Base-by-base conservation (phyloP, 129 eudicot species). In the Tagetes patula region DNA sequence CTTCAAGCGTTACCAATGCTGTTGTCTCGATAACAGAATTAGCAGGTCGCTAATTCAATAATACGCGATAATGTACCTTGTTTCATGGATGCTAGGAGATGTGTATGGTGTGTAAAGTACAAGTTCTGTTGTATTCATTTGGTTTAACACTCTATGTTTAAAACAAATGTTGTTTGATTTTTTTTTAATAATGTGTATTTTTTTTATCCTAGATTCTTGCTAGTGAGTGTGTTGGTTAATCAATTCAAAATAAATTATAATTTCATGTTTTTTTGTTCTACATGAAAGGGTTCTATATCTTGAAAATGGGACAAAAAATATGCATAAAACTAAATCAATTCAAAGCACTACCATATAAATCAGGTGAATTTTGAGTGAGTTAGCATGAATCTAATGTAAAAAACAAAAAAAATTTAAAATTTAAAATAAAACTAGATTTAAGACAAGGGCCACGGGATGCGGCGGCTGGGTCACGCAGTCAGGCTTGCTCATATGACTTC, bases 1-100 rank as follows among this genome's bases (percentile, higher is more conserved):
- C 54, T 73, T 43, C 65, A 20, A 64, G 70, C 30, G 58, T 38
- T 30, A 79, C 73, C 60, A 73, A 66, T 41, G 78, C 78, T 33
- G 74, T 43, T 47, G 79, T 69, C 5, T 72, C 83, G 8, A 59
- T 79, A 67, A 79, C 79, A 4, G 83, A 79, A 36, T 79, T 79
- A 40, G 73, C 67, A 13, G 83, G 78, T 30, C 82, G 82, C 13
- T 79, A 79, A 47, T 46, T 46, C 32, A 6, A n/a, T 52, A 52
- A 52, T 20, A 52, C 11, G 11, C 52, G 9, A 47, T 47, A n/a
- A 47, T 47, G 11, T 46, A 47, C 11, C 52, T 3, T 47, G 52
- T 47, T 47, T 11, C 13, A 47, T 11, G 52, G 52, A 47, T 10
- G 52, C 52, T 47, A 10, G n/a, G 48, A 43, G 11, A 6, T 7